Percentiles rank a stretch among this genome's conserved stretches.
Evolutionary conservation across 1,284 basidiomycete species (phyloP).

Genomic region (Microstroma glucosiphilum): DNA sequence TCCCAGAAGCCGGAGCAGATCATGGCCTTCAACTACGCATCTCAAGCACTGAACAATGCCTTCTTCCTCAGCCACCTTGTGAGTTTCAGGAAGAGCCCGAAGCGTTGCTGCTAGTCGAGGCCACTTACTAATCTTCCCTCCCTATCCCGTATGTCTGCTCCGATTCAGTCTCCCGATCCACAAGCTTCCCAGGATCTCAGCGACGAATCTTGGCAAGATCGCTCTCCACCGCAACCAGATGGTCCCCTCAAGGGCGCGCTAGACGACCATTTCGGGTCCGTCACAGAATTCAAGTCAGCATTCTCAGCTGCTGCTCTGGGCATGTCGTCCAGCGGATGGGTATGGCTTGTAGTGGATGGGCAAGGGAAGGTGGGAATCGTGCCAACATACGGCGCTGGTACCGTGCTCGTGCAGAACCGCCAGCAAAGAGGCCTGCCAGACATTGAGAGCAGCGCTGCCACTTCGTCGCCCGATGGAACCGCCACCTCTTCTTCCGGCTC

Average conservation of each 20-base stretch:
- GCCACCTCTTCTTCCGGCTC: background rate
- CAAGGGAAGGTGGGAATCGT: slow-evolving; percentile 63
- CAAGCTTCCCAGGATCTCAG: slow-evolving; percentile 14
- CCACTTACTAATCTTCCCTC: too few relatives aligned
- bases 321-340: slow-evolving; percentile 70
- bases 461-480: background rate
- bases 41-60: slow-evolving; percentile 85
- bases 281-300: slow-evolving; percentile 67
- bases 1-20: slow-evolving; percentile 62
- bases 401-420: slow-evolving; percentile 64
- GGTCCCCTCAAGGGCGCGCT: slow-evolving; percentile 53
- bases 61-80: slow-evolving; percentile 86
- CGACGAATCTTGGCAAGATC: background rate
- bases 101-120: too few relatives aligned
- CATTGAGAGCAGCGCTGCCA: too few relatives aligned
- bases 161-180: slow-evolving; percentile 4
- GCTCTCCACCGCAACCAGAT: slow-evolving; percentile 58
- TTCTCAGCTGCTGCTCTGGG: slow-evolving; percentile 71
- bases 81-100: slow-evolving; percentile 48
- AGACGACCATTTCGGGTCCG: slow-evolving; percentile 61
- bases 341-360: slow-evolving; percentile 76
- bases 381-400: slow-evolving; percentile 82
- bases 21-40: slow-evolving; percentile 83
- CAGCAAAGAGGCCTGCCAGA: slow-evolving; percentile 18
- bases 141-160: too few relatives aligned